Evolutionary conservation across 2,329 filamentous ascomycete genomes (phyloP).

Genomic region (Tolypocladium endophyticum): DNA sequence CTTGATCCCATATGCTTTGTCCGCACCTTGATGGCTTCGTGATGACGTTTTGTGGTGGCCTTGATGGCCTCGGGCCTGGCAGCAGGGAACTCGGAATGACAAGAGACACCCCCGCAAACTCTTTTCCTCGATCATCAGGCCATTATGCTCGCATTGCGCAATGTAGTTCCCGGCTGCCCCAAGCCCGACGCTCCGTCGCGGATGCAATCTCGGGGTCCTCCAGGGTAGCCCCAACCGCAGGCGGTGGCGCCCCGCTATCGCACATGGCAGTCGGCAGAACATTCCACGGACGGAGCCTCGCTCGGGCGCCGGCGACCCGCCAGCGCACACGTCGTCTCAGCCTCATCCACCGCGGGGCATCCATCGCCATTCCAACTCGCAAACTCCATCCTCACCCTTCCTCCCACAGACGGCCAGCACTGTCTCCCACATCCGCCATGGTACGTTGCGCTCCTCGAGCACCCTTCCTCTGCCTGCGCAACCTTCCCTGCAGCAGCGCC

Average conservation of each 20-base stretch:
- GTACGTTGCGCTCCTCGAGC: neutral
- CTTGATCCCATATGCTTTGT: neutral
- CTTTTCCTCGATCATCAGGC: neutral
- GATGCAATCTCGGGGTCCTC: too few species aligned
- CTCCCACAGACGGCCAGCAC: neutral
- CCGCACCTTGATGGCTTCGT: neutral
- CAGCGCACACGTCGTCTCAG: neutral
- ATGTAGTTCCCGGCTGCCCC: too few species aligned
- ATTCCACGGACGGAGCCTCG: neutral
- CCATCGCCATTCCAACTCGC: neutral
- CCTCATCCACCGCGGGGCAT: neutral
- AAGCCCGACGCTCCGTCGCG: too few species aligned
- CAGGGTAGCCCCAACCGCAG: neutral
- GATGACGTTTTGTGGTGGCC: neutral
- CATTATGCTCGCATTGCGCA: neutral
- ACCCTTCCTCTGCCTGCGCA: too few species aligned
- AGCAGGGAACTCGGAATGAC: neutral
- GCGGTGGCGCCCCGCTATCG: neutral
- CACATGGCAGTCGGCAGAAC: neutral
- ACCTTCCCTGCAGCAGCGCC: too few species aligned
- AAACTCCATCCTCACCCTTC: neutral
- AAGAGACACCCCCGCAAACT: neutral
- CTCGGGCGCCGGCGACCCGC: neutral
- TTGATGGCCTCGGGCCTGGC: neutral
- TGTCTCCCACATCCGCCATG: neutral